These are phyloP conservation scores for Megacollybia marginata DNA, from an alignment of 768 basidiomycete genomes.

Conservation along the genomic window DNA sequence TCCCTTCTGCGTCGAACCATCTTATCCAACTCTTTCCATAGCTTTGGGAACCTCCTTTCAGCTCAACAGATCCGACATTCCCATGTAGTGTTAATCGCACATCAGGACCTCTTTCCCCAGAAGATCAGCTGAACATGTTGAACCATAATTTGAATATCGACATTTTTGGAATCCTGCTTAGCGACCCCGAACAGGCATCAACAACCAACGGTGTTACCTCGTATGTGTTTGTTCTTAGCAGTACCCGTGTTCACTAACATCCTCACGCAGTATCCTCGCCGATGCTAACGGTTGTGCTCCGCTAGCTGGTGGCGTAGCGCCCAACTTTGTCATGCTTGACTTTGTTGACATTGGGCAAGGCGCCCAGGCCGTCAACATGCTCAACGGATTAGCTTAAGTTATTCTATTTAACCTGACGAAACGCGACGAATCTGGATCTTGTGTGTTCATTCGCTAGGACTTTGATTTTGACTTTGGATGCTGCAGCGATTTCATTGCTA, in stretches of 20 bases:
- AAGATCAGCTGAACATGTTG: slow-evolving; percentile 31
- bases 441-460: too few relatives aligned
- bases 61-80: slow-evolving; percentile 22
- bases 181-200: slow-evolving; percentile 7
- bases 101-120: slow-evolving; percentile 20
- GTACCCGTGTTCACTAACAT: neutral
- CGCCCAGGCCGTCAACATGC: slow-evolving; percentile 26
- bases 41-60: slow-evolving; percentile 31
- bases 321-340: slow-evolving; percentile 44
- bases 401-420: too few relatives aligned
- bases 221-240: slow-evolving; percentile 10
- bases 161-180: slow-evolving; percentile 6
- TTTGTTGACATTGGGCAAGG: slow-evolving; percentile 38
- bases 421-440: too few relatives aligned
- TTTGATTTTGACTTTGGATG: too few relatives aligned
- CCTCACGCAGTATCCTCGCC: slow-evolving; percentile 22
- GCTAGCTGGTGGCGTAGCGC: slow-evolving; percentile 29
- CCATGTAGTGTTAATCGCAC: slow-evolving; percentile 32
- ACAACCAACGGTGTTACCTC: slow-evolving; percentile 19
- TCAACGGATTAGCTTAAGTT: slow-evolving; percentile 27
- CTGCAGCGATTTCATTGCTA: too few relatives aligned
- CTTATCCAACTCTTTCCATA: neutral
- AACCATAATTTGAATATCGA: slow-evolving; percentile 29
- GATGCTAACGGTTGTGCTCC: slow-evolving; percentile 35
- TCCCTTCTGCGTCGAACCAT: neutral